These are phyloP conservation scores for Aristolochia contorta DNA, from an alignment of 164 flowering plant species.

Conservation along the genomic window DNA sequence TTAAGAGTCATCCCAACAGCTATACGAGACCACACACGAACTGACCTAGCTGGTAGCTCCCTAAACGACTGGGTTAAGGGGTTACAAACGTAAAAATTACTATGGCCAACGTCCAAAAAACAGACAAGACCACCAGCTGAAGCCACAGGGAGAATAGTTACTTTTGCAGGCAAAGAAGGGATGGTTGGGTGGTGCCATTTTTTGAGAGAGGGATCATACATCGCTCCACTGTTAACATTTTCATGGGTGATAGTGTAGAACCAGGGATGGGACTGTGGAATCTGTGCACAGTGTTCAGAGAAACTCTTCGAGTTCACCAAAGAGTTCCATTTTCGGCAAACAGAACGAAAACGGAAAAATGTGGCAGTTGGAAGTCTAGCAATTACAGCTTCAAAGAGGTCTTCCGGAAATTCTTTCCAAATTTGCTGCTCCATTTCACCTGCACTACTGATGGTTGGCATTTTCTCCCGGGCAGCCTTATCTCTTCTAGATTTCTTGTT, in stretches of 20 bases:
- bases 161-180: constrained; percentile 44
- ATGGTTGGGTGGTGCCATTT: constrained; percentile 81
- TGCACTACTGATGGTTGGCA: constrained; percentile 11
- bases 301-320: constrained; percentile 64
- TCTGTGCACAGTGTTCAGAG: constrained; percentile 53
- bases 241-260: constrained; percentile 83
- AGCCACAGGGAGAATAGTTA: constrained; percentile 73
- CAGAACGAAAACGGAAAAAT: constrained; percentile 77
- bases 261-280: constrained; percentile 65
- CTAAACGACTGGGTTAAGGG: constrained; percentile 69
- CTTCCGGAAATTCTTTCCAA: constrained; percentile 95
- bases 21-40: constrained; percentile 73
- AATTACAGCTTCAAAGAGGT: constrained; percentile 82
- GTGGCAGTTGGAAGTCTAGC: constrained; percentile 79
- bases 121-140: constrained; percentile 93
- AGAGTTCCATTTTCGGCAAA: constrained; percentile 81
- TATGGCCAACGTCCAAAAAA: constrained; percentile 68
- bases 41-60: constrained; percentile 71
- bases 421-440: constrained; percentile 59
- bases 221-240: constrained; percentile 51
- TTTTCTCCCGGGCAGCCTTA: constrained; percentile 33
- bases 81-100: constrained; percentile 75
- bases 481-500: constrained; percentile 60
- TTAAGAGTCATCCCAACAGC: constrained; percentile 84
- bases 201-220: constrained; percentile 69